Evolutionary conservation across 345 rosid genomes (phyloP), one percentile per base, ranked within the genome.

Genomic region (Boechera stricta): DNA sequence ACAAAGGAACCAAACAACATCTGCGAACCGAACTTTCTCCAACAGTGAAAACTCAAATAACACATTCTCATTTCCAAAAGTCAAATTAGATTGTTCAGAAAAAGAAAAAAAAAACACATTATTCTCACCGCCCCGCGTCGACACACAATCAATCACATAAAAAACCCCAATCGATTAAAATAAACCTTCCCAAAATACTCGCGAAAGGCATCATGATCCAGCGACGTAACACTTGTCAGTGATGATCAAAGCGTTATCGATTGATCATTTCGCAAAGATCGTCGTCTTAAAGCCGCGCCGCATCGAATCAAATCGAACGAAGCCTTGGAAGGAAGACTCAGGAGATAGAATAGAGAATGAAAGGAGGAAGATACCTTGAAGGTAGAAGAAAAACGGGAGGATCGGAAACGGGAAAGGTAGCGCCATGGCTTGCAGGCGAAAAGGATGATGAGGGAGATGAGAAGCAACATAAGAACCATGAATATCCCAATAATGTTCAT

Each of bases 361-460:
- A 7, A 26, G n/a, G 7, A 38, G 41, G 69, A 53, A n/a, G 16
- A n/a, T 64, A 92, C 97, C 98, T 89, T 84, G 84, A 78, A 36
- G 81, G 79, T 10, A 78, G 84, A 84, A 77, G 82, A 85, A 69
- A 67, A 68, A 52, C 81, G 82, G 42, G 81, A 82, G 73, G 73
- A 72, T 57, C 79, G 86, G 77, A 44, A 86, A 74, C 78, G 85
- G 57, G 82, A 82, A 77, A 88, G 69, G 83, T 74, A 86, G 21
- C 96, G 99, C 98, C 99, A 95, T 79, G 98, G 99, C 71, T 86
- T 86, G 80, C 92, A 92, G 85, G 86, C 91, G 75, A 88, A 32
- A 76, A 92, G 71, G 87, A 91, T 35, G 84, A 88, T 57, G 82
- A 95, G 36, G 83, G 88, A 41, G 85, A 92, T 73, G 78, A 92